Percentiles rank a stretch among this genome's conserved stretches.
Conservation (phyloP, 345 rosid genomes). For the Isatis tinctoria region DNA sequence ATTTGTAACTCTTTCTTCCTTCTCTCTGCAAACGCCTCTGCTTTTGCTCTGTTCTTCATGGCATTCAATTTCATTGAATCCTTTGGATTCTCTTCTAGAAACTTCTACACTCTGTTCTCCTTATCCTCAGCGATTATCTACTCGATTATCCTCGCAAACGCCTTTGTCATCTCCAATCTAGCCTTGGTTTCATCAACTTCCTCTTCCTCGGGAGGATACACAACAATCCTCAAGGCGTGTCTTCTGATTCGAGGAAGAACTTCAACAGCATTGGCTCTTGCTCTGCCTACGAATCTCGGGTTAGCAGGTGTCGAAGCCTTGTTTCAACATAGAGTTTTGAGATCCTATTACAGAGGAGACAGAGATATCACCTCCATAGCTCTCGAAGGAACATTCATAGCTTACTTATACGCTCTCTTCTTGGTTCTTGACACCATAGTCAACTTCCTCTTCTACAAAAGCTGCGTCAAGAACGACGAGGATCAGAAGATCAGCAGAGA, state of each 20-base stretch:
- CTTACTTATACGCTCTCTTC: slow-evolving; percentile 61
- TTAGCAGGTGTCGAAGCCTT: slow-evolving; percentile 72
- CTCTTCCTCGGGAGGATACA: slow-evolving; percentile 46
- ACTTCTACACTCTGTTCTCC: slow-evolving; percentile 40
- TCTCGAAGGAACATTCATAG: slow-evolving; percentile 57
- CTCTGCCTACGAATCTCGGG: slow-evolving; percentile 50
- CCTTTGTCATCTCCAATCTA: slow-evolving; percentile 57
- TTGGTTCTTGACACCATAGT: slow-evolving; percentile 68
- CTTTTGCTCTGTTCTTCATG: slow-evolving; percentile 58
- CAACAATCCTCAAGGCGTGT: slow-evolving; percentile 61
- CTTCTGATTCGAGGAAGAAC: slow-evolving; percentile 53
- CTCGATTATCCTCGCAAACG: slow-evolving; percentile 58
- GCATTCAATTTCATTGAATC: slow-evolving; percentile 40
- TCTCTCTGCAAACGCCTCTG: slow-evolving; percentile 70
- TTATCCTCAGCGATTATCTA: slow-evolving; percentile 57
- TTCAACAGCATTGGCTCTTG: slow-evolving; percentile 65
- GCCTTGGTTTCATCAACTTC: slow-evolving; percentile 45
- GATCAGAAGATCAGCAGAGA: slow-evolving; percentile 25
- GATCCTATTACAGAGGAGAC: slow-evolving; percentile 27
- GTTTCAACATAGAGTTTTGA: slow-evolving; percentile 58
- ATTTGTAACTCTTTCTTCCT: slow-evolving; percentile 49
- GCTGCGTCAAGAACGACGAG: slow-evolving; percentile 38
- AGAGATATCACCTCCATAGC: slow-evolving; percentile 24
- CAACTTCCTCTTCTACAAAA: slow-evolving; percentile 52
- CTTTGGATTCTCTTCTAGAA: slow-evolving; percentile 39